Conservation (phyloP, 2,329 filamentous ascomycete species). For the Penicillium sp. region DNA sequence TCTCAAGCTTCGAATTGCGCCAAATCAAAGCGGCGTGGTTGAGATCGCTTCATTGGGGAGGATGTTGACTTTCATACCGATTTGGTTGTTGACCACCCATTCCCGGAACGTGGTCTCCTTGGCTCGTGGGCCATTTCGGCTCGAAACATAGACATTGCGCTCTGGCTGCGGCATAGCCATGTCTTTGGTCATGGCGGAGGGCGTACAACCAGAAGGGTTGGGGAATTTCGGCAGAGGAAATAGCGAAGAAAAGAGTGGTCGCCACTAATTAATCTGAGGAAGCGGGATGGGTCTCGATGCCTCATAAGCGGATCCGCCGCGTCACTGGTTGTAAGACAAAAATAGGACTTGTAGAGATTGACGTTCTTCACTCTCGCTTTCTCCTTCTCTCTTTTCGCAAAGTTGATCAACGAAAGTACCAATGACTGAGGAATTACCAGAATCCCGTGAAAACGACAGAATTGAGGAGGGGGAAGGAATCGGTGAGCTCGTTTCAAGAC, state of each 20-base stretch:
- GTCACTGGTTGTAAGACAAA: slow-evolving; percentile 7
- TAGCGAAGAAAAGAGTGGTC: background rate
- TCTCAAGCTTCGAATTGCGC: too few species aligned
- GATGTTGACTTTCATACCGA: slow-evolving; percentile 59
- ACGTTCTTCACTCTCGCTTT: background rate
- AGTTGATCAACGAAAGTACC: background rate
- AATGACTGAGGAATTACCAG: slow-evolving; percentile 7
- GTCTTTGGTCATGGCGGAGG: slow-evolving; percentile 38
- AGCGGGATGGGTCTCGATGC: slow-evolving; percentile 19
- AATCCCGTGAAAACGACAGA: slow-evolving; percentile 10
- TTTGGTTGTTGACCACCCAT: slow-evolving; percentile 77
- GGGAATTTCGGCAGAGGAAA: slow-evolving; percentile 4
- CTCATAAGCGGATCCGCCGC: slow-evolving; percentile 17
- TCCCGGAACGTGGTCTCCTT: slow-evolving; percentile 46
- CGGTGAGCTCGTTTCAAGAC: slow-evolving; percentile 23
- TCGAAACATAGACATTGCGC: slow-evolving; percentile 44
- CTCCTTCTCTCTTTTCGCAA: background rate
- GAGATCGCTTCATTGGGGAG: background rate
- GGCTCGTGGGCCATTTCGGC: slow-evolving; percentile 27
- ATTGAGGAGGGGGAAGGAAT: slow-evolving; percentile 9
- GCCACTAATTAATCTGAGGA: slow-evolving; percentile 20
- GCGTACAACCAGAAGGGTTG: slow-evolving; percentile 2
- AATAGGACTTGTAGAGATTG: background rate
- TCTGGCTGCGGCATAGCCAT: slow-evolving; percentile 32
- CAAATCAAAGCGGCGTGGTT: background rate